Conservation (phyloP, 495 filamentous ascomycete species). For the Penicillium alfredii region DNA sequence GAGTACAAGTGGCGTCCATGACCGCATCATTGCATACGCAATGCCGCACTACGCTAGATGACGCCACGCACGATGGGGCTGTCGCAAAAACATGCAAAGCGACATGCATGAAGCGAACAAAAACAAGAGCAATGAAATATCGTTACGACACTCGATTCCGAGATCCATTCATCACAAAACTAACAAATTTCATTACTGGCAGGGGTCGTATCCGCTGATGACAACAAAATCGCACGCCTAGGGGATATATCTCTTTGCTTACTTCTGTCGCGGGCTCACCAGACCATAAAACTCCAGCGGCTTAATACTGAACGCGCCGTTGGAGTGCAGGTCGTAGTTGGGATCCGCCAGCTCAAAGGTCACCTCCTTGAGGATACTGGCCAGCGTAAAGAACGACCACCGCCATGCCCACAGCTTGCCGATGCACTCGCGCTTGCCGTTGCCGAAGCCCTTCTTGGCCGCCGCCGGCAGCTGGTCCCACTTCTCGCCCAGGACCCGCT, state of each 20-base stretch:
- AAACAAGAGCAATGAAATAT: conserved; percentile 1
- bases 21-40: conserved; percentile 17
- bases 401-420: conserved; percentile 63
- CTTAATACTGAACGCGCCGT: conserved; percentile 36
- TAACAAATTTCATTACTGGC: conserved; percentile 8
- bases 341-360: conserved; percentile 40
- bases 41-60: neutral
- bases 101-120: too few species aligned
- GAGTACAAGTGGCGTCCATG: conserved; percentile 9
- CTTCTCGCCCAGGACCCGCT: conserved; percentile 61
- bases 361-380: conserved; percentile 38
- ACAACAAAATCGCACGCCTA: too few species aligned
- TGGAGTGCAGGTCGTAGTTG: conserved; percentile 34
- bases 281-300: conserved; percentile 28
- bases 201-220: conserved; percentile 1
- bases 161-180: conserved; percentile 5
- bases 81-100: too few species aligned
- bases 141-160: conserved; percentile 3
- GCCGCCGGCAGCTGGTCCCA: conserved; percentile 53
- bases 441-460: conserved; percentile 65
- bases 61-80: too few species aligned
- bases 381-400: conserved; percentile 40
- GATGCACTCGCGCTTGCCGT: conserved; percentile 62
- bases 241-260: neutral
- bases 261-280: conserved; percentile 35